phyloP scores from a whole-genome alignment of 495 filamentous ascomycete genomes.

The Aspergillus sparsus region DNA sequence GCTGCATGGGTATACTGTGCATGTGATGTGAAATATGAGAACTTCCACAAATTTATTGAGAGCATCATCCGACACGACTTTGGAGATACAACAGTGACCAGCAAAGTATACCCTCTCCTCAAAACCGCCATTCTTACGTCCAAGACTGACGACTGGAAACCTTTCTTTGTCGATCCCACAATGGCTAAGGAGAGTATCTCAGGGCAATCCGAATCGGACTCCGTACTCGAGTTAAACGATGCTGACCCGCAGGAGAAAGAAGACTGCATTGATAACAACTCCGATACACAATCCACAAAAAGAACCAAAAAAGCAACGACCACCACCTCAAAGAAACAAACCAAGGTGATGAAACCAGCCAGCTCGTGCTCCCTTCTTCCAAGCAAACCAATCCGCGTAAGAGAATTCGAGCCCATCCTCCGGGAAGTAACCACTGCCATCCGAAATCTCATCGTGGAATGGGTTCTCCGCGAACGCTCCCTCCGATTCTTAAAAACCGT shows the following conservation, averaged over 20 bases:
- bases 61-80: constrained; percentile 30
- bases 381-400: constrained; percentile 14
- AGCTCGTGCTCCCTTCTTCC: constrained; percentile 5
- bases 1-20: constrained; percentile 39
- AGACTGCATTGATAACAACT: not conserved
- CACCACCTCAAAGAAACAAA: not conserved
- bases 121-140: constrained; percentile 15
- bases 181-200: not conserved
- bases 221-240: not conserved
- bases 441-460: constrained; percentile 32
- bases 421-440: constrained; percentile 28
- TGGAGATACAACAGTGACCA: constrained; percentile 29
- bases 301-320: not conserved
- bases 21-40: constrained; percentile 18
- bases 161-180: constrained; percentile 22
- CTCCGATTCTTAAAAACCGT: constrained; percentile 35
- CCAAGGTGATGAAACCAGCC: constrained; percentile 2
- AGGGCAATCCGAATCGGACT: not conserved
- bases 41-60: constrained; percentile 28
- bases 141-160: constrained; percentile 29
- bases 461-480: constrained; percentile 32
- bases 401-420: constrained; percentile 24
- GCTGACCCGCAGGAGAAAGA: not conserved
- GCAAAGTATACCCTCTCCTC: constrained; percentile 20
- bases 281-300: not conserved